These are phyloP conservation scores for Cystofilobasidium macerans DNA, from an alignment of 768 basidiomycete genomes.

Conservation along the genomic window DNA sequence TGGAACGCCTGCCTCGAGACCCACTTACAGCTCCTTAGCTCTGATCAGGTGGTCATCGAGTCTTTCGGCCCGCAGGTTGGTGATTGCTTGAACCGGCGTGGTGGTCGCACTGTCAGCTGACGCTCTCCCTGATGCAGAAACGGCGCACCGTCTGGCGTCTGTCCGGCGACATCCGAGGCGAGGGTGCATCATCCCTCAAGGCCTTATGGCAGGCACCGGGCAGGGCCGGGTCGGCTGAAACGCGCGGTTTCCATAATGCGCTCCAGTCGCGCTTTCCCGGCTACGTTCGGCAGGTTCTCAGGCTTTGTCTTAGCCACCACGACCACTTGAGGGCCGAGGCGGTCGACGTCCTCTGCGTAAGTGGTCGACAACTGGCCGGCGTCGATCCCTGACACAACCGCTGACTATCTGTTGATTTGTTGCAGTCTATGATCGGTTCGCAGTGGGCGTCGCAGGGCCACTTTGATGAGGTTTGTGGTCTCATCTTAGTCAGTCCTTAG, in stretches of 20 bases:
- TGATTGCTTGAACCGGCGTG: slow-evolving; percentile 23
- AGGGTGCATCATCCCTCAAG: slow-evolving; percentile 68
- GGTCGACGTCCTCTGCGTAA: slow-evolving; percentile 70
- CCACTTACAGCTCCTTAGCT: slow-evolving; percentile 72
- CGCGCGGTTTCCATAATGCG: slow-evolving; percentile 54
- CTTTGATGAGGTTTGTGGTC: slow-evolving; percentile 61
- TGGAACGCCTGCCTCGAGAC: slow-evolving; percentile 76
- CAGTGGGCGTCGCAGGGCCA: slow-evolving; percentile 74
- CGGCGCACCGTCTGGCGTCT: slow-evolving; percentile 89
- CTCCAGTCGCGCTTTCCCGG: slow-evolving; percentile 74
- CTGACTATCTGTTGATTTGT: neutral
- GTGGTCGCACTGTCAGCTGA: neutral
- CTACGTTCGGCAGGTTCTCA: slow-evolving; percentile 79
- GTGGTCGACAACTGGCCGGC: neutral
- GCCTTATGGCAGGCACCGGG: slow-evolving; percentile 78
- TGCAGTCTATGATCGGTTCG: slow-evolving; percentile 73
- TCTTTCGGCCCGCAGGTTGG: slow-evolving; percentile 83
- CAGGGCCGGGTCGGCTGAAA: slow-evolving; percentile 42
- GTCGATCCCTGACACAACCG: neutral
- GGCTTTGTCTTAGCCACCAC: slow-evolving; percentile 87
- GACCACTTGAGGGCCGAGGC: slow-evolving; percentile 82
- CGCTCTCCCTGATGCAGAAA: slow-evolving; percentile 47
- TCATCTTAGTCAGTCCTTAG: neutral
- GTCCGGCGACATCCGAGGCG: slow-evolving; percentile 88
- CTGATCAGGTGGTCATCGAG: slow-evolving; percentile 84